Evolutionary conservation across 805 yeast species (phyloP), one percentile per base, ranked within the genome.

Genomic region (Ogataea nonfermentans): DNA sequence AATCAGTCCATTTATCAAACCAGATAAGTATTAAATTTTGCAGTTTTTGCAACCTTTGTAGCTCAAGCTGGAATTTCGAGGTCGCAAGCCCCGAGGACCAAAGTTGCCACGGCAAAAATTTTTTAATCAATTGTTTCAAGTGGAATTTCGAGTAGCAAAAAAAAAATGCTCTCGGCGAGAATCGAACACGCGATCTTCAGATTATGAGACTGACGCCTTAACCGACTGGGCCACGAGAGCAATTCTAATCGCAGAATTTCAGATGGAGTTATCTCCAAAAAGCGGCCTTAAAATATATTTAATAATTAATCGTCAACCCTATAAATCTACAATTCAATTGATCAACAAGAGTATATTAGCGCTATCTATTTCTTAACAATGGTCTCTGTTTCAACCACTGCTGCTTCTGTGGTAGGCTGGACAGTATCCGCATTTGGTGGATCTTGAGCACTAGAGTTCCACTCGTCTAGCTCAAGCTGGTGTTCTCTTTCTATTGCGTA

Each of bases 401-500:
- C 78, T 26, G 74, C 79, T 43, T 73, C 78, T 17, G 69, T 62
- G 5, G 72, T 63, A 42, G 73, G 76, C 41, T 70, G 73, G 9
- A 41, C 31, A 9, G 28, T 35, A 4, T 48, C 49, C 16, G 48
- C 42, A 16, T 44, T 41, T 9, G 53, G 46, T 3, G 29, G 29
- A 24, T 61, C 65, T 23, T 51, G 42, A 22, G 64, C 66, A 29
- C 47, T 49, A 3, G 29, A 67, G 53, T 84, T 83, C 90, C 91
- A 84, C 59, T 84, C 91, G 9, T 68, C 70, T 58, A 84, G 66
- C 58, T 85, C 95, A 67, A 68, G 66, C 51, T 70, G 67, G 53
- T 85, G 93, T 59, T 85, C 95, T 53, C 90, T 71, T 59, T 84
- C 91, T 53, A 85, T 81, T 16, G 91, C 95, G 64, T 75, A 85